These are phyloP conservation scores for Sphagnum tenellum DNA, from an alignment of 225 moss, liverwort and hornwort species.

Conservation along the genomic window DNA sequence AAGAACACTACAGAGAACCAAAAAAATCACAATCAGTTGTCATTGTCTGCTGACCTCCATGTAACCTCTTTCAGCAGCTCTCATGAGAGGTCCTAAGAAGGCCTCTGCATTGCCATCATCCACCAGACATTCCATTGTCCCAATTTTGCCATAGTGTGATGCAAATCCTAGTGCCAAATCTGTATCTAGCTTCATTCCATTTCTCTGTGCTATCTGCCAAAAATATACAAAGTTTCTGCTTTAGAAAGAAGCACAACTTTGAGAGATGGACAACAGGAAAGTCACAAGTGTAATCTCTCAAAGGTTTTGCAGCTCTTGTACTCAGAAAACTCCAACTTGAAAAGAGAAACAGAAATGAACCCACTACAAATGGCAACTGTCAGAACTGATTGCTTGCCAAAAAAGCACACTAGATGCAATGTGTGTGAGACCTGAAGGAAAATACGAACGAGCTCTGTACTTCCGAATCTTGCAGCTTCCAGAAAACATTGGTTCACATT, in stretches of 20 bases:
- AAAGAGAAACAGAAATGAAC: too few relatives aligned
- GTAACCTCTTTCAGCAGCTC: slow-evolving; percentile 91
- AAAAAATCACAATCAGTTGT: too few relatives aligned
- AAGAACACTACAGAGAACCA: too few relatives aligned
- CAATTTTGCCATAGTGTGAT: slow-evolving; percentile 89
- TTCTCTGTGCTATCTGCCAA: slow-evolving; percentile 73
- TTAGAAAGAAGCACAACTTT: too few relatives aligned
- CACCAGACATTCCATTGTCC: slow-evolving; percentile 92
- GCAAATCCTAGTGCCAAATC: slow-evolving; percentile 96
- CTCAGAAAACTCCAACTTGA: too few relatives aligned
- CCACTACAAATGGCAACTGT: too few relatives aligned
- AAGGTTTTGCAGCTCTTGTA: too few relatives aligned
- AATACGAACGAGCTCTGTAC: slow-evolving; percentile 90
- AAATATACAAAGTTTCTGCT: too few relatives aligned
- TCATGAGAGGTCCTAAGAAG: slow-evolving; percentile 92
- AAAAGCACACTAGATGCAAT: too few relatives aligned
- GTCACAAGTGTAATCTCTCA: too few relatives aligned
- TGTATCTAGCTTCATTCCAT: slow-evolving; percentile 77
- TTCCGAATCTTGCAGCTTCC: slow-evolving; percentile 95
- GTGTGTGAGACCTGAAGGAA: slow-evolving; percentile 54
- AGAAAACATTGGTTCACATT: slow-evolving; percentile 95
- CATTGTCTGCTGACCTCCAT: slow-evolving; percentile 53
- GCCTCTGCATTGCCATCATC: slow-evolving; percentile 85
- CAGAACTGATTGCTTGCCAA: too few relatives aligned
- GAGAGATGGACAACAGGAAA: too few relatives aligned